Percentiles rank a stretch among this genome's conserved stretches.
Conservation (phyloP, 345 rosid genomes). For the Dovyalis caffra region DNA sequence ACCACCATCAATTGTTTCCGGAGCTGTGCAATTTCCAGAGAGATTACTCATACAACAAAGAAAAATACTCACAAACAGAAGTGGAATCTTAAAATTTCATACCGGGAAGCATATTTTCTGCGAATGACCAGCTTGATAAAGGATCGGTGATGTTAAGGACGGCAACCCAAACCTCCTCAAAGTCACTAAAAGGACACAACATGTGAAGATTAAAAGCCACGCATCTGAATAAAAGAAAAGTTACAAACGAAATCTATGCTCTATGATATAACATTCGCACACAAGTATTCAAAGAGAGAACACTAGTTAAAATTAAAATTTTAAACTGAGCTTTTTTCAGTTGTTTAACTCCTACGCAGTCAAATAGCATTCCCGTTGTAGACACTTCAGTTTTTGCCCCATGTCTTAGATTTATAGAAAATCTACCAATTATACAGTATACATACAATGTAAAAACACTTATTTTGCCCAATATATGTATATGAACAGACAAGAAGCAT, state of each 20-base stretch:
- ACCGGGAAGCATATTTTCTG: slow-evolving; percentile 78
- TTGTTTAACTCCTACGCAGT: background rate
- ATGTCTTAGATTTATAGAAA: background rate
- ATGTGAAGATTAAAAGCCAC: background rate
- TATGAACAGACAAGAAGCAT: background rate
- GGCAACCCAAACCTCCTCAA: slow-evolving; percentile 89
- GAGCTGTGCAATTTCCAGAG: slow-evolving; percentile 41
- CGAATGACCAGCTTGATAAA: slow-evolving; percentile 88
- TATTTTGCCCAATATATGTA: background rate
- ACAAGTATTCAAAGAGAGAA: background rate
- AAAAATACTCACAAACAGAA: background rate
- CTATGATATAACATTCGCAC: background rate
- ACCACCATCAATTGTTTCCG: slow-evolving; percentile 58
- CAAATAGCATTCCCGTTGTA: background rate
- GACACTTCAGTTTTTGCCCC: background rate
- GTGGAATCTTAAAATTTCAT: slow-evolving; percentile 1
- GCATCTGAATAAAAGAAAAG: background rate
- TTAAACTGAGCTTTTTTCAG: background rate
- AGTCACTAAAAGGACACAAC: slow-evolving; percentile 51
- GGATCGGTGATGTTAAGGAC: slow-evolving; percentile 92
- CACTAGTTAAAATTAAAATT: background rate
- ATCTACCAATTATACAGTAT: background rate
- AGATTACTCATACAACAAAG: background rate
- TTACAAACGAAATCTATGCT: background rate
- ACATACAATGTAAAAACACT: background rate